Conservation (phyloP, 805 yeast species). For the Cyberlindnera galapagoensis region DNA sequence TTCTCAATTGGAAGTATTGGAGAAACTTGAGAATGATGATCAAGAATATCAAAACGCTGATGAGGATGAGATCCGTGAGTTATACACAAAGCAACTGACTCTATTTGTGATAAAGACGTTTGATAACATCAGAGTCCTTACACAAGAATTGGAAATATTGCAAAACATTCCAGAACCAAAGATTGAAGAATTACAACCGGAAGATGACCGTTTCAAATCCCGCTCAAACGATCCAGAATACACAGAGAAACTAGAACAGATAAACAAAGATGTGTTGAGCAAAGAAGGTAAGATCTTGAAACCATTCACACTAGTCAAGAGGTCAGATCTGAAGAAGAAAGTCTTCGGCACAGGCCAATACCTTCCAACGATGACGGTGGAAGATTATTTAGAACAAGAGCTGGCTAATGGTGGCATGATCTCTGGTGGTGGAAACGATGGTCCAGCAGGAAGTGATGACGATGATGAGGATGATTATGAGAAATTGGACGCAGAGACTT, state of each 20-base stretch:
- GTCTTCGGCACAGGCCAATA: conserved; percentile 91
- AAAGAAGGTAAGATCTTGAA: conserved; percentile 72
- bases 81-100: conserved; percentile 50
- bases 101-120: conserved; percentile 49
- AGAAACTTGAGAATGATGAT: conserved; percentile 26
- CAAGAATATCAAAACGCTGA: conserved; percentile 36
- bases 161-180: conserved; percentile 33
- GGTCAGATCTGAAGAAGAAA: conserved; percentile 50
- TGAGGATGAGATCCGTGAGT: conserved; percentile 56
- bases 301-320: conserved; percentile 74
- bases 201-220: conserved; percentile 9
- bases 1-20: conserved; percentile 35
- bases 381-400: conserved; percentile 84
- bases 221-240: conserved; percentile 42
- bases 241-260: conserved; percentile 57
- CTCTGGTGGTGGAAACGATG: conserved; percentile 35
- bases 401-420: conserved; percentile 77
- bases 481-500: conserved; percentile 56
- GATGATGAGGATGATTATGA: conserved; percentile 66
- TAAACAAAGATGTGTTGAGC: conserved; percentile 48
- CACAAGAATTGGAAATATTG: conserved; percentile 66
- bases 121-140: conserved; percentile 46
- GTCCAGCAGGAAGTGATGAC: conserved; percentile 36
- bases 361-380: conserved; percentile 91
- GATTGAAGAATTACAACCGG: conserved; percentile 16